Evolutionary conservation across 768 basidiomycete genomes (phyloP).

Genomic region (Amanita inopinata): DNA sequence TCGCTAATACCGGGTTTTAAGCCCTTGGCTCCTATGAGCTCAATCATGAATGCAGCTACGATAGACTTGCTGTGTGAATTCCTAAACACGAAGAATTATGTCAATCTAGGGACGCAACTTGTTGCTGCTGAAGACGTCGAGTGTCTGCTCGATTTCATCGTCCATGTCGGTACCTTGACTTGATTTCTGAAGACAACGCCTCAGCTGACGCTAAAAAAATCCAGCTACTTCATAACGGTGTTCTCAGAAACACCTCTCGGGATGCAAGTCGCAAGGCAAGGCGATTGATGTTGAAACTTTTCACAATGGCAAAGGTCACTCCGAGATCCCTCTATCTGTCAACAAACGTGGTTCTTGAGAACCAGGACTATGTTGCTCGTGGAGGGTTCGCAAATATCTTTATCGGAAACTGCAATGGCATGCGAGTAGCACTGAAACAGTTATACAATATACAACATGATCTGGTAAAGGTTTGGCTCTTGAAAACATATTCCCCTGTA

Average conservation of each 20-base stretch:
- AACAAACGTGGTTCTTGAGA: background rate
- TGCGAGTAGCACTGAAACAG: background rate
- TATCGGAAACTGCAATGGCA: background rate
- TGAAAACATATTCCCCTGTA: background rate
- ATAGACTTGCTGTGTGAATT: no score
- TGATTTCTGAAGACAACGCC: background rate
- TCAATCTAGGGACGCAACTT: background rate
- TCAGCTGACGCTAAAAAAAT: background rate
- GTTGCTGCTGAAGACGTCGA: background rate
- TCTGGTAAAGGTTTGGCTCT: no score
- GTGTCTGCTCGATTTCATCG: slow-evolving; percentile 1
- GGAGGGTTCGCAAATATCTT: background rate
- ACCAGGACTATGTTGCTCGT: background rate
- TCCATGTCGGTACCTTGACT: background rate
- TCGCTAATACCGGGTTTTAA: no score
- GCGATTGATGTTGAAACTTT: background rate
- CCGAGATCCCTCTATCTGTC: background rate
- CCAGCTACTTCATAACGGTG: background rate
- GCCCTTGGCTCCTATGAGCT: no score
- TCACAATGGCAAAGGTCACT: background rate
- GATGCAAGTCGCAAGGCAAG: slow-evolving; percentile 1
- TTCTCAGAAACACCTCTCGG: background rate
- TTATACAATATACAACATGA: background rate
- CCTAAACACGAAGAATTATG: slow-evolving; percentile 1
- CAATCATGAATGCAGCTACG: no score